Percentiles rank a stretch among this genome's conserved stretches.
Conservation (phyloP, 2,329 filamentous ascomycete species). For the Aspergillus felis region DNA sequence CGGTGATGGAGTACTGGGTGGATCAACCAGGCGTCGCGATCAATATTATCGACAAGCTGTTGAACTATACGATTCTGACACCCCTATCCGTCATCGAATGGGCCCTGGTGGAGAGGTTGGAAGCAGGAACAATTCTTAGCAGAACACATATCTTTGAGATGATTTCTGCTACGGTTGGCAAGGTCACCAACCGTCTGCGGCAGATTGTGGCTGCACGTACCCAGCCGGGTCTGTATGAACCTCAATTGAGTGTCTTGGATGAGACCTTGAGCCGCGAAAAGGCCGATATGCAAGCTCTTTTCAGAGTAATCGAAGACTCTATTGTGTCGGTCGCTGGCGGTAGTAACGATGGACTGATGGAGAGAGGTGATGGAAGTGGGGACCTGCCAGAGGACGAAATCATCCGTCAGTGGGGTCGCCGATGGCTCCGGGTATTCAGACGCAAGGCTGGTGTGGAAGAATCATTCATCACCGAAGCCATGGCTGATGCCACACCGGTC, state of each 20-base stretch:
- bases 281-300: slow-evolving; percentile 71
- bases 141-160: slow-evolving; percentile 82
- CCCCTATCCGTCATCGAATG: slow-evolving; percentile 84
- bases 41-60: slow-evolving; percentile 89
- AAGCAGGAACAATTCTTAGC: slow-evolving; percentile 65
- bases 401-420: slow-evolving; percentile 73
- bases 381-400: slow-evolving; percentile 56
- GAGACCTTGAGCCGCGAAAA: slow-evolving; percentile 67
- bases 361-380: slow-evolving; percentile 55
- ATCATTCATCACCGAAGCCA: slow-evolving; percentile 57
- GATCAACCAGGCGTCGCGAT: slow-evolving; percentile 89
- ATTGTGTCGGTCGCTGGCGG: slow-evolving; percentile 68
- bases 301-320: slow-evolving; percentile 74
- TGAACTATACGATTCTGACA: slow-evolving; percentile 93
- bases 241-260: slow-evolving; percentile 57
- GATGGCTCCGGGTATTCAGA: slow-evolving; percentile 83
- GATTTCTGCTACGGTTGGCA: slow-evolving; percentile 79
- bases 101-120: slow-evolving; percentile 67
- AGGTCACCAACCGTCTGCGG: slow-evolving; percentile 81
- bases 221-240: slow-evolving; percentile 52
- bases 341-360: slow-evolving; percentile 70
- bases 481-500: slow-evolving; percentile 45
- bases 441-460: slow-evolving; percentile 84
- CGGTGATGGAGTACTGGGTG: slow-evolving; percentile 89
- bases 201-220: slow-evolving; percentile 67